Evolutionary conservation across 2,329 filamentous ascomycete genomes (phyloP), one percentile per base, ranked within the genome.

Genomic region (Penicillium nordicum): DNA sequence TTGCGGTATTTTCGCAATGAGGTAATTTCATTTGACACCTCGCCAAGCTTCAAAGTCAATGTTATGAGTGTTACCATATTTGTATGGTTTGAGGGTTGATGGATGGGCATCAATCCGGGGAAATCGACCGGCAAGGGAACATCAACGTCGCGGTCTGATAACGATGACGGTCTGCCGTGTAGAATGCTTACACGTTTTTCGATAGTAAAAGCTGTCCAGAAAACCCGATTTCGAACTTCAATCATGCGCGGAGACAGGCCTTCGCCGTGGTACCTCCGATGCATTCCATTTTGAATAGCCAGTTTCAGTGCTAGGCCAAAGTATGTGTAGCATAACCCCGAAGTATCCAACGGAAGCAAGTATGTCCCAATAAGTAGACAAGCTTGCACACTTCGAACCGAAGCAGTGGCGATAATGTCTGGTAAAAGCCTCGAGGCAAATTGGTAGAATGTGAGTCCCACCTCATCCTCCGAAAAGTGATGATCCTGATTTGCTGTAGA

Each of bases 231-330:
- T 18, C 82, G 74, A 3, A 77, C 79, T 71, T 84, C 81, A 14
- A 80, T 73, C 57, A 80, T 77, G 30, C 74, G 73, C 11, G 77
- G 70, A 30, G 80, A 78, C 11, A 83, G 72, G 0, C 74, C 78
- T 48, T 78, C 76, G 1, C 78, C 79, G 1, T 76, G 70, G 55
- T 79, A 80, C 52, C 74, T 79, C 47, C 82, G 74, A 60, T 85
- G 82, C 82, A 85, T 83, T 10, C 82, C 82, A 63, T 84, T 84
- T 58, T 84, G 82, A 14, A 84, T 83, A 1, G 82, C 82, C 56
- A 85, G 71, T 57, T 82, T 83, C 41, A 84, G 71, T 2, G 81
- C 80, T 12, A 85, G 67, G 7, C 81, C 81, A 45, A 84, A 74
- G 59, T 85, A 85, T 3, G 81, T 82, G 60, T 84, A 85, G 2